Evolutionary conservation across 208 protist genomes (phyloP), one percentile per base, ranked within the genome.

Genomic region (Leishmania guyanensis): DNA sequence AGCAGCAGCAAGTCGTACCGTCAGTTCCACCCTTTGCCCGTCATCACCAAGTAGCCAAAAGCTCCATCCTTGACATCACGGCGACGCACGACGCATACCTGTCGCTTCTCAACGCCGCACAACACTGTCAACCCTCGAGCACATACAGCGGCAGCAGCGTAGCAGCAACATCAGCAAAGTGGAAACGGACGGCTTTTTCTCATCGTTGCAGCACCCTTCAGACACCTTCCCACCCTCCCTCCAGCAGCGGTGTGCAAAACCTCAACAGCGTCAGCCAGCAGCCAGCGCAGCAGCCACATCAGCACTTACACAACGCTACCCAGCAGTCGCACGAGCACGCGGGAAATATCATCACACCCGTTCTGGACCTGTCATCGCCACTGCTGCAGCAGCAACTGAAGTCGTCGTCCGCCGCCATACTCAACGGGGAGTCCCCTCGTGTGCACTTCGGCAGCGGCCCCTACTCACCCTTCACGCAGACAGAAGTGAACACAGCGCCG

Each of bases 1-100:
- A 56, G 70, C 70, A 54, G 50, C 48, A 75, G 70, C 70, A 75
- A 75, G 50, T 14, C 26, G 70, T 9, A 16, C 48, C 46, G 39
- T 29, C 70, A 58, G 4, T 10, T 5, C 22, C 46, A 39, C 43
- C n/a, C 12, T 22, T 14, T 43, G 12, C 2, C 5, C 1, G 9
- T 8, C 70, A 75, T 22, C 46, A 22, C 22, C 70, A 51, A 29
- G 46, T 10, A 12, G 9, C 70, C n/a, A 10, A 46, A 60, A 58
- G 70, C n/a, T 17, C 17, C 14, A n/a, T 50, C 48, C n/a, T 75
- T 36, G 70, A 16, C 12, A n/a, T 10, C 70, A 50, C 26, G 48
- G n/a, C n/a, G n/a, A 43, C 29, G n/a, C 50, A 58, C 10, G 48
- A 26, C 48, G 48, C 50, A 17, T 58, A 20, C 9, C 22, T 43